These are phyloP conservation scores for Ambrosia trifida DNA, from an alignment of 129 eudicot species.

Conservation along the genomic window DNA sequence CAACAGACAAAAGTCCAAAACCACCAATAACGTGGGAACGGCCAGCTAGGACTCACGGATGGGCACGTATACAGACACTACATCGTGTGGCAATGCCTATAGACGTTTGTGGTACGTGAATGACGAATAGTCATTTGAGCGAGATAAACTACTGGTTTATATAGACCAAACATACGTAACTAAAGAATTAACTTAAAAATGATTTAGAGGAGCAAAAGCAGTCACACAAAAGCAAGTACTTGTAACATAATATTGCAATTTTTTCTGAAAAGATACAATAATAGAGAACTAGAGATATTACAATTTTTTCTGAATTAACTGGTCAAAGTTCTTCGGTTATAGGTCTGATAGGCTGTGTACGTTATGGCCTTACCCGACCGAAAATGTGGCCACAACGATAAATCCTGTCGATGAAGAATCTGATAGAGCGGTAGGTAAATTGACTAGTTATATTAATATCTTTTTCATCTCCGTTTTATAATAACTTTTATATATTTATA, in stretches of 20 bases:
- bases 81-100: too few relatives aligned
- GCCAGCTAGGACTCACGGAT: too few relatives aligned
- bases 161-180: neutral
- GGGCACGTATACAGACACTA: too few relatives aligned
- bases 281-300: too few relatives aligned
- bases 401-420: conserved; percentile 11
- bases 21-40: neutral
- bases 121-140: too few relatives aligned
- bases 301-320: too few relatives aligned
- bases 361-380: neutral
- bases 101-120: too few relatives aligned
- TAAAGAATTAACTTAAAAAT: neutral
- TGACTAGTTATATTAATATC: neutral
- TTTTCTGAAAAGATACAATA: too few relatives aligned
- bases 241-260: neutral
- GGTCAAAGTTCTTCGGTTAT: neutral
- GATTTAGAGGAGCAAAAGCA: neutral
- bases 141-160: too few relatives aligned
- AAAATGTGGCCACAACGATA: conserved; percentile 1
- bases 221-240: neutral
- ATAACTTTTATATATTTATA: too few relatives aligned
- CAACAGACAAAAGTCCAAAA: neutral
- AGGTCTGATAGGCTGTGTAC: conserved; percentile 7
- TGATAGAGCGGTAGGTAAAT: neutral
- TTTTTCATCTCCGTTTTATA: too few relatives aligned